phyloP scores from a whole-genome alignment of 305 asterid species.

The Euphrasia arctica region DNA sequence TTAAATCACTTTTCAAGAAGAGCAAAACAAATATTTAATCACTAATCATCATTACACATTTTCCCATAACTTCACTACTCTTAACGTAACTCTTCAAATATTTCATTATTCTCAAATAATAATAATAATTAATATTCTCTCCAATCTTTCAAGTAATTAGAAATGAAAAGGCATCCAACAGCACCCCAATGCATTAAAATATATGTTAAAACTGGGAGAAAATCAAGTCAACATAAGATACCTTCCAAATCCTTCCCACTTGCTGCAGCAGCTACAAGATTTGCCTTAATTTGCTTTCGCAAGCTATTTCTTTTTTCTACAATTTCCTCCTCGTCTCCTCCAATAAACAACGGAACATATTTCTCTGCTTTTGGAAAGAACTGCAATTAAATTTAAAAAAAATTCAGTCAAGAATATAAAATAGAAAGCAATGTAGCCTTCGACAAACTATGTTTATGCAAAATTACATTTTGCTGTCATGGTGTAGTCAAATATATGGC shows the following conservation, averaged over 20 bases:
- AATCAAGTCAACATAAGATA: slow-evolving; percentile 21
- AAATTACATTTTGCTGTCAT: background rate
- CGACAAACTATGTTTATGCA: slow-evolving; percentile 1
- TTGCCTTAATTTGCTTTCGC: slow-evolving; percentile 76
- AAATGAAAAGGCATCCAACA: background rate
- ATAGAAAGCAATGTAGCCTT: slow-evolving; percentile 16
- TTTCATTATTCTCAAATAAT: too few relatives aligned
- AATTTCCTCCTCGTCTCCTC: slow-evolving; percentile 71
- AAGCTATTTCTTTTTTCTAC: slow-evolving; percentile 65
- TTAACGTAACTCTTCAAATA: background rate
- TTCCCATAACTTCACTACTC: background rate
- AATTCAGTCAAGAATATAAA: background rate
- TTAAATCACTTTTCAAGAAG: background rate
- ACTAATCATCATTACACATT: background rate
- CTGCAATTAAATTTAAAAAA: slow-evolving; percentile 40
- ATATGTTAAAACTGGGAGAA: background rate
- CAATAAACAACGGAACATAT: slow-evolving; percentile 75
- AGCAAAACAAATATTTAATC: background rate
- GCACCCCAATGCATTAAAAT: background rate
- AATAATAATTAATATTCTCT: too few relatives aligned
- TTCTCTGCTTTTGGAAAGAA: slow-evolving; percentile 93
- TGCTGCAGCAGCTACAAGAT: slow-evolving; percentile 79
- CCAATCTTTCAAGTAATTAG: background rate
- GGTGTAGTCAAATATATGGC: background rate
- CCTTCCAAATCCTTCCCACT: slow-evolving; percentile 98